These are phyloP conservation scores for Chlorella sp. DNA, from an alignment of 139 green algal genomes.

Conservation along the genomic window DNA sequence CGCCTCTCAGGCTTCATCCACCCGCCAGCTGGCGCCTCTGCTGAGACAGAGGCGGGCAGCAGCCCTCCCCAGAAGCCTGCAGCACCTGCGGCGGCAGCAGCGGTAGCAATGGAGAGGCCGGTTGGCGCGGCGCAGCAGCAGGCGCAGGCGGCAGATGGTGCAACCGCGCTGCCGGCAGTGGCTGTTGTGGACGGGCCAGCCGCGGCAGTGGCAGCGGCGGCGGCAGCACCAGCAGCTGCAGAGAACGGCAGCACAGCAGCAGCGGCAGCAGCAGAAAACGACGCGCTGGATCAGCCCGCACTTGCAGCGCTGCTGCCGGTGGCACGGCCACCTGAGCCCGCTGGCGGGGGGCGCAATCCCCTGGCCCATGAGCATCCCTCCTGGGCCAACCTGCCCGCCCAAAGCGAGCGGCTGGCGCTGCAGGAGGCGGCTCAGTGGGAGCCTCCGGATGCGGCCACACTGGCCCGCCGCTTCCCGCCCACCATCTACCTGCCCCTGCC, in stretches of 20 bases:
- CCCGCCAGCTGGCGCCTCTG: too few relatives aligned
- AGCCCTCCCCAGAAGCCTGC: too few relatives aligned
- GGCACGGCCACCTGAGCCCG: background rate
- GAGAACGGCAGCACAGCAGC: background rate
- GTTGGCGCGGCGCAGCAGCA: too few relatives aligned
- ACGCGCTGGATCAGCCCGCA: background rate
- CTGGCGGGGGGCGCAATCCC: too few relatives aligned
- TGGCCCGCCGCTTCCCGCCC: constrained; percentile 7
- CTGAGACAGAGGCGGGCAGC: too few relatives aligned
- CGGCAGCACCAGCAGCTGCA: background rate
- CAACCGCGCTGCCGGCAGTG: background rate
- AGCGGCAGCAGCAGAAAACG: background rate
- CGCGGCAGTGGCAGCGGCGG: background rate
- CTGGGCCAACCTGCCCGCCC: background rate
- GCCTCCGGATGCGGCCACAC: background rate
- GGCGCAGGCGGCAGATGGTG: background rate
- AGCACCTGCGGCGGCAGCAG: background rate
- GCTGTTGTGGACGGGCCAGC: background rate
- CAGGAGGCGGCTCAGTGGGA: background rate
- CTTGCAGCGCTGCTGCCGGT: background rate
- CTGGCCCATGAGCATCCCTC: background rate
- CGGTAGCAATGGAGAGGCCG: too few relatives aligned
- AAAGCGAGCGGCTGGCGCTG: background rate
- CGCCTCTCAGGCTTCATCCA: too few relatives aligned
- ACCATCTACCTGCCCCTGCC: background rate